Conservation (phyloP, 179 eudicot genomes). For the Spinacia oleracea region DNA sequence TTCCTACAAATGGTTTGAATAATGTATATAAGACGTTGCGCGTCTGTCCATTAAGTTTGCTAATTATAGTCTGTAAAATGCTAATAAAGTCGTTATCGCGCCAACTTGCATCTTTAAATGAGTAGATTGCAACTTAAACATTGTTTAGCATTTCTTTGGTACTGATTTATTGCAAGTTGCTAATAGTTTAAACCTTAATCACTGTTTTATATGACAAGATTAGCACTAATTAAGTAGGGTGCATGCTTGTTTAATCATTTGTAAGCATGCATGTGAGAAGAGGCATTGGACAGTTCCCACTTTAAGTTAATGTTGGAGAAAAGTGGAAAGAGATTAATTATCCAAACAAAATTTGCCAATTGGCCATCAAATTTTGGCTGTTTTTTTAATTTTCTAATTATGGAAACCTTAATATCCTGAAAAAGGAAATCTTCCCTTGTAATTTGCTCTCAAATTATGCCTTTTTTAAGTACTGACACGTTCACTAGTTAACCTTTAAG, state of each 20-base stretch:
- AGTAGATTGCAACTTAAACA: constrained; percentile 20
- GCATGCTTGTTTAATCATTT: constrained; percentile 22
- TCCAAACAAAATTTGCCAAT: not conserved
- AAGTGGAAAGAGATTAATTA: not conserved
- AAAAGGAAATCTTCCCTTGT: constrained; percentile 25
- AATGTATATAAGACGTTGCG: not conserved
- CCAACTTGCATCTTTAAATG: constrained; percentile 20
- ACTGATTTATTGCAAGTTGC: not conserved
- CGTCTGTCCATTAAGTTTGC: not conserved
- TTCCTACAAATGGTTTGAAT: not conserved
- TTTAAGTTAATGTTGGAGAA: not conserved
- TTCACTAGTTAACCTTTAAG: constrained; percentile 4
- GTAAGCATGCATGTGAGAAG: constrained; percentile 8
- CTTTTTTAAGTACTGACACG: constrained; percentile 19
- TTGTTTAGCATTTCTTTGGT: not conserved
- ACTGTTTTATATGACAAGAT: not conserved
- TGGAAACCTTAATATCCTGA: constrained; percentile 31
- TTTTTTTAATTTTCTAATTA: constrained; percentile 26
- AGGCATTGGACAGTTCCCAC: constrained; percentile 13
- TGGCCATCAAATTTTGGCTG: constrained; percentile 15
- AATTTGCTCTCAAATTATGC: not conserved
- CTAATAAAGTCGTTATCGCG: not conserved
- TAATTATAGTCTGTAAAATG: not conserved
- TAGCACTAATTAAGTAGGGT: constrained; percentile 12
- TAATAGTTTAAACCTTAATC: not conserved